A percentile compares a stretch with the other conserved stretches of the same genome.
phyloP scores from a whole-genome alignment of 2,329 filamentous ascomycete genomes.

The Coniella lustricola region DNA sequence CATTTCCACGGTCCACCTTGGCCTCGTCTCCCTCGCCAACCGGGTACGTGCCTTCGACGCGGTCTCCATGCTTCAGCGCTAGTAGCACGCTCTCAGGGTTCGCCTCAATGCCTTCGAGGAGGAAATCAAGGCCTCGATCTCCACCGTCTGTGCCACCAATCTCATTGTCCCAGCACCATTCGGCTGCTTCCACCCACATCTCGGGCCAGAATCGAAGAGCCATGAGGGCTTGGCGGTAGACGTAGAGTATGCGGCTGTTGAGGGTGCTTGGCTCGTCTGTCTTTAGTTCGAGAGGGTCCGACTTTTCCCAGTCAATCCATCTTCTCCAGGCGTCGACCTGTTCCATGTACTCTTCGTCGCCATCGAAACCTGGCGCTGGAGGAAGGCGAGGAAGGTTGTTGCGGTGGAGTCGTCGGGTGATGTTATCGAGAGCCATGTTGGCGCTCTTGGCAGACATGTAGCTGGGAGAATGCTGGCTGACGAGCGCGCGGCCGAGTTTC shows the following conservation, averaged over 20 bases:
- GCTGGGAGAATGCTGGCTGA: constrained; percentile 84
- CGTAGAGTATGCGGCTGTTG: constrained; percentile 74
- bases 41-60: constrained; percentile 71
- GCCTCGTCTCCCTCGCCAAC: constrained; percentile 70
- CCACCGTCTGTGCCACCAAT: constrained; percentile 53
- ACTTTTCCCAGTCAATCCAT: constrained; percentile 95
- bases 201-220: constrained; percentile 90
- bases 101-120: constrained; percentile 74
- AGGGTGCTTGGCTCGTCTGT: constrained; percentile 70
- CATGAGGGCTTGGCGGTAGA: constrained; percentile 92
- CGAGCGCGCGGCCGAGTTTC: constrained; percentile 84
- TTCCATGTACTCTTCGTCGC: constrained; percentile 72
- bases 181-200: constrained; percentile 90
- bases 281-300: constrained; percentile 80
- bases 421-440: constrained; percentile 83
- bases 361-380: constrained; percentile 78
- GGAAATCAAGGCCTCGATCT: constrained; percentile 62
- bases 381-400: constrained; percentile 75
- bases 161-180: constrained; percentile 81
- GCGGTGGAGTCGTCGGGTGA: constrained; percentile 68
- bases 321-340: constrained; percentile 87
- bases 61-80: constrained; percentile 82
- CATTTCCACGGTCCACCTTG: constrained; percentile 67
- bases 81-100: constrained; percentile 92
- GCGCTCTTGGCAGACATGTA: constrained; percentile 96